Conservation (phyloP, 441 rosid species). For the Iberis amara region DNA sequence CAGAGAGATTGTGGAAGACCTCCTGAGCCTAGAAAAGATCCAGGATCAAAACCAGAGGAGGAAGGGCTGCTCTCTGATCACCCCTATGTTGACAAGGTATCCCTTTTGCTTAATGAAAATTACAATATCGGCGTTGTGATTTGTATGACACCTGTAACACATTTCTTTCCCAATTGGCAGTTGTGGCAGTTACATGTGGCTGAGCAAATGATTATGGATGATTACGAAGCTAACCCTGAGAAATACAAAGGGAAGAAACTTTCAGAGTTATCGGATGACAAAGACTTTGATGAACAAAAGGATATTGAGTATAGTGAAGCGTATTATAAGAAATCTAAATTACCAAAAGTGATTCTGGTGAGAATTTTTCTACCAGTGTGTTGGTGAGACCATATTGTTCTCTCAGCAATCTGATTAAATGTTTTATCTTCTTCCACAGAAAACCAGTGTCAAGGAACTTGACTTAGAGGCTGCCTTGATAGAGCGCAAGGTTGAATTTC, state of each 20-base stretch:
- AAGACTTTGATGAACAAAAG: conserved; percentile 65
- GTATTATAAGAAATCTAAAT: conserved; percentile 46
- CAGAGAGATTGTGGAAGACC: conserved; percentile 94
- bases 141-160: not conserved
- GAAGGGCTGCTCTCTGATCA: conserved; percentile 83
- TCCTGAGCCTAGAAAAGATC: conserved; percentile 78
- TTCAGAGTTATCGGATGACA: conserved; percentile 77
- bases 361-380: conserved; percentile 20
- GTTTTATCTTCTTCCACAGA: conserved; percentile 42
- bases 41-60: conserved; percentile 69
- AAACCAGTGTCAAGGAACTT: conserved; percentile 86
- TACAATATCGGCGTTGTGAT: not conserved
- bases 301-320: conserved; percentile 51
- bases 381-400: conserved; percentile 14
- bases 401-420: conserved; percentile 27
- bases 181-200: conserved; percentile 89
- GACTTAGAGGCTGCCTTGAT: conserved; percentile 83
- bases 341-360: conserved; percentile 73
- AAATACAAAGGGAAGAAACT: conserved; percentile 69
- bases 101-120: not conserved
- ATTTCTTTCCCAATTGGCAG: conserved; percentile 45
- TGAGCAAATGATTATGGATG: conserved; percentile 95
- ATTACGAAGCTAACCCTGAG: conserved; percentile 73
- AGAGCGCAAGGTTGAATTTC: conserved; percentile 63
- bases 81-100: conserved; percentile 86